Percentiles rank a stretch among this genome's conserved stretches.
Evolutionary conservation across 2,329 filamentous ascomycete genomes (phyloP).

Genomic region (Tolypocladium album): DNA sequence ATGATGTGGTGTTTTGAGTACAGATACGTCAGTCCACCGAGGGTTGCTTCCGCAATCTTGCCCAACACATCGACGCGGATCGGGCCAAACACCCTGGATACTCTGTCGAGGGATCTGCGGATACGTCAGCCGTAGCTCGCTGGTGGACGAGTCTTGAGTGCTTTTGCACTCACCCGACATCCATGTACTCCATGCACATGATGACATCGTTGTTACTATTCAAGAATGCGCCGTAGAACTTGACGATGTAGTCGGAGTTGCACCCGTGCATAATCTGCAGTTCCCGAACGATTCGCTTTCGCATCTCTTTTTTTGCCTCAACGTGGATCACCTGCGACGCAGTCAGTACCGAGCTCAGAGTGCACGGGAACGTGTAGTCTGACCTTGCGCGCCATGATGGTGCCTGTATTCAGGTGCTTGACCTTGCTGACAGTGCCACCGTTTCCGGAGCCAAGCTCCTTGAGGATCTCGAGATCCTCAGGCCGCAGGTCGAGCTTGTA

Average conservation of each 20-base stretch:
- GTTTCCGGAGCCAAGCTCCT: slow-evolving; percentile 92
- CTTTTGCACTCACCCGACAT: slow-evolving; percentile 75
- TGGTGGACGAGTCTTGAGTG: background rate
- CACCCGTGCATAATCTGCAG: slow-evolving; percentile 98
- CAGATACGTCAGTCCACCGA: slow-evolving; percentile 88
- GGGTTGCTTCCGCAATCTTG: slow-evolving; percentile 92
- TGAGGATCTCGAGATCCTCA: slow-evolving; percentile 85
- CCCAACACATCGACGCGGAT: slow-evolving; percentile 92
- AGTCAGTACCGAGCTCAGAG: slow-evolving; percentile 5
- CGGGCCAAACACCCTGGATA: slow-evolving; percentile 90
- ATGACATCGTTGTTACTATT: slow-evolving; percentile 97
- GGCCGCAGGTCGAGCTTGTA: slow-evolving; percentile 88
- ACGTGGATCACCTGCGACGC: slow-evolving; percentile 77
- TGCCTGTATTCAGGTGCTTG: slow-evolving; percentile 85
- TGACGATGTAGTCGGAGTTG: slow-evolving; percentile 93
- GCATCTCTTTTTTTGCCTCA: slow-evolving; percentile 93
- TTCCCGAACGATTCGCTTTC: slow-evolving; percentile 93
- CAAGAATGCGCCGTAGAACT: slow-evolving; percentile 93
- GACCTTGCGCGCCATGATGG: slow-evolving; percentile 97
- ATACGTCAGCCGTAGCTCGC: background rate
- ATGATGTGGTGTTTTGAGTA: slow-evolving; percentile 96
- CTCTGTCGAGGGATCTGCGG: slow-evolving; percentile 74
- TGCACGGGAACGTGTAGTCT: background rate
- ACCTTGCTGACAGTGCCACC: slow-evolving; percentile 98
- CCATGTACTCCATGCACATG: slow-evolving; percentile 99